These are phyloP conservation scores for Dentiscutata heterogama DNA, from an alignment of 371 early-diverging fungal genomes.

Conservation along the genomic window DNA sequence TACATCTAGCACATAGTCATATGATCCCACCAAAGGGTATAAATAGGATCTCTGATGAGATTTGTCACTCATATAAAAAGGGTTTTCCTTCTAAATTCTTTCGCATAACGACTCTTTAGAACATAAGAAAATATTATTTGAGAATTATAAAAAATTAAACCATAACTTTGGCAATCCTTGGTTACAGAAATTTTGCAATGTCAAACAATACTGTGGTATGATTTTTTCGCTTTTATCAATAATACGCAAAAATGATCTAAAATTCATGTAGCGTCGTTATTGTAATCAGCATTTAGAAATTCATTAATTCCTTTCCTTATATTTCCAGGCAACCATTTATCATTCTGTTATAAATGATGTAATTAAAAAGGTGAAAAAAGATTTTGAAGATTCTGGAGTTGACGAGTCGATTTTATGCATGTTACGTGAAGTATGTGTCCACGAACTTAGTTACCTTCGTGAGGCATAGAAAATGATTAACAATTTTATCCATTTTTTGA, in stretches of 20 bases:
- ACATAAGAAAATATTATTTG: background rate
- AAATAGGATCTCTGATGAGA: background rate
- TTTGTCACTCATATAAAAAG: background rate
- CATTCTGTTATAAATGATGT: slow-evolving; percentile 95
- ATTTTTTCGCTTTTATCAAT: background rate
- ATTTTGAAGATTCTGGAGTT: slow-evolving; percentile 92
- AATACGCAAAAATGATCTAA: background rate
- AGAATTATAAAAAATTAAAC: too few species aligned
- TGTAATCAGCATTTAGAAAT: background rate
- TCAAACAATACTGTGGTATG: slow-evolving; percentile 29
- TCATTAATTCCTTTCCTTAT: background rate
- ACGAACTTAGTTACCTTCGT: background rate
- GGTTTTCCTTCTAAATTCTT: background rate
- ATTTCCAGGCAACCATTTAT: slow-evolving; percentile 77
- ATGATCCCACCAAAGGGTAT: slow-evolving; percentile 20
- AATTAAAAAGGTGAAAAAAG: slow-evolving; percentile 85
- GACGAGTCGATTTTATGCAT: slow-evolving; percentile 89
- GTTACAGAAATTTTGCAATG: background rate
- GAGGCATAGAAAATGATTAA: too few species aligned
- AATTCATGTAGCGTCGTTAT: background rate
- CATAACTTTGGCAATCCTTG: background rate
- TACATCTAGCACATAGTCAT: too few species aligned
- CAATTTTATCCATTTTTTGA: too few species aligned
- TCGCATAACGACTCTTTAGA: background rate
- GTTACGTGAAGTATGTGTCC: slow-evolving; percentile 77